phyloP scores from a whole-genome alignment of 2,329 filamentous ascomycete genomes.

The Monilinia vaccinii-corymbosi region DNA sequence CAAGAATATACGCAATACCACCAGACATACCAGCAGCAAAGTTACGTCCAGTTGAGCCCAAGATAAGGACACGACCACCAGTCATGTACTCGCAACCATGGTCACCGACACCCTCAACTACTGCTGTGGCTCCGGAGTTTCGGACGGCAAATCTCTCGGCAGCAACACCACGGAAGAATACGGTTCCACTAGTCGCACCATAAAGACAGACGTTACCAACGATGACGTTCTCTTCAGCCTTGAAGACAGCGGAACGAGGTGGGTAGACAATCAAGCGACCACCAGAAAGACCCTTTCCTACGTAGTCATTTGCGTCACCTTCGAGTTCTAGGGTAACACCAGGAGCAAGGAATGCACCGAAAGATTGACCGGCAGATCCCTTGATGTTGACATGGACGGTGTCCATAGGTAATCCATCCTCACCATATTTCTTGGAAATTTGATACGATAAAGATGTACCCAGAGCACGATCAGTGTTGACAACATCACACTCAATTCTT shows the following conservation, averaged over 20 bases:
- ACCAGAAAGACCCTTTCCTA: slow-evolving; percentile 90
- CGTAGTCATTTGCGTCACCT: slow-evolving; percentile 93
- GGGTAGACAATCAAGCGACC: slow-evolving; percentile 91
- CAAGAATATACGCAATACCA: slow-evolving; percentile 90
- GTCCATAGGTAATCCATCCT: slow-evolving; percentile 80
- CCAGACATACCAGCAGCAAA: slow-evolving; percentile 98
- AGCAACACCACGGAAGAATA: slow-evolving; percentile 94
- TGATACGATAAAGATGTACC: slow-evolving; percentile 94
- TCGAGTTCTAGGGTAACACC: slow-evolving; percentile 93
- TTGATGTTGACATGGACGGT: slow-evolving; percentile 96
- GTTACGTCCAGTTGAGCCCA: slow-evolving; percentile 88
- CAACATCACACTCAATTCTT: slow-evolving; percentile 88
- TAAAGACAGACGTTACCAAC: slow-evolving; percentile 94
- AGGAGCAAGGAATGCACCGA: slow-evolving; percentile 86
- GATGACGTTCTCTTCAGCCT: slow-evolving; percentile 91
- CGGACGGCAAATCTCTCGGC: slow-evolving; percentile 94
- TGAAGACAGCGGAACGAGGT: slow-evolving; percentile 81
- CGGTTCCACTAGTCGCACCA: slow-evolving; percentile 81
- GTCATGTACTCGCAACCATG: slow-evolving; percentile 99
- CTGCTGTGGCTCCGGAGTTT: slow-evolving; percentile 92
- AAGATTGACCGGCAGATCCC: slow-evolving; percentile 92
- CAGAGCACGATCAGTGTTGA: slow-evolving; percentile 92
- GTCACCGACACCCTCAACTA: slow-evolving; percentile 93
- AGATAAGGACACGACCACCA: slow-evolving; percentile 78
- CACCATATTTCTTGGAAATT: slow-evolving; percentile 85